Evolutionary conservation across 1,139 yeast genomes (phyloP), one percentile per base, ranked within the genome.

Genomic region (Hanseniaspora sp.): DNA sequence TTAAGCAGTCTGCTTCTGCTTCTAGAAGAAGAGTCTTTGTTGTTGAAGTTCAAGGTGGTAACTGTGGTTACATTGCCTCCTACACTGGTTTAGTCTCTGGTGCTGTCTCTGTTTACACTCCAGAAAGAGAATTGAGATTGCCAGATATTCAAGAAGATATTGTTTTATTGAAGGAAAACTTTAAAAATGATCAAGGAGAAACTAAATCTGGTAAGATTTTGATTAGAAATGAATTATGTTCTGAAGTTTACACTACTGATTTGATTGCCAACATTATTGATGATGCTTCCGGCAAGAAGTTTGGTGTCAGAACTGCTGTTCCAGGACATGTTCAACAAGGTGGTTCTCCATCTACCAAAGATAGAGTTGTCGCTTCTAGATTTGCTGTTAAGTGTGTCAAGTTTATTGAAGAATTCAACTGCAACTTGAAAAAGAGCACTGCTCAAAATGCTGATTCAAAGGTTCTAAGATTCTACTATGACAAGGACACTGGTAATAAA

Each of bases 251-350:
- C 67, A 75, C 90, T 35, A 86, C 97, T 7, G 80, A 85, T 58
- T 76, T 85, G 58, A 76, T 92, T 62, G 88, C 95, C 34, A 82
- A 86, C 57, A 86, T 92, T 59, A 81, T 90, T 63, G 79, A 81
- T 60, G 83, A 84, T 59, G 92, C 87, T 63, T 79, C 88, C 44
- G 73, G 77, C 52, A 83, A 85, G 52, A 75, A 77, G 58, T 92
- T 88, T 65, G 96, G 90, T 64, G 86, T 95, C 18, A 83, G 95
- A 69, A 88, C 95, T 5, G 98, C 98, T 15, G 82, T 90, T 55
- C 98, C 98, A 12, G 98, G 98, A 33, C 98, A 92, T 66, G 95
- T 88, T 54, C 98, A 92, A 74, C 98, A 92, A 71, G 98, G 98
- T 69, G 95, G 95, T 57, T 79, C 82, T 54, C 98, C 98, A 42